Evolutionary conservation across 371 early-diverging fungal species (phyloP).

Genomic region (Haplosporangium sp.): DNA sequence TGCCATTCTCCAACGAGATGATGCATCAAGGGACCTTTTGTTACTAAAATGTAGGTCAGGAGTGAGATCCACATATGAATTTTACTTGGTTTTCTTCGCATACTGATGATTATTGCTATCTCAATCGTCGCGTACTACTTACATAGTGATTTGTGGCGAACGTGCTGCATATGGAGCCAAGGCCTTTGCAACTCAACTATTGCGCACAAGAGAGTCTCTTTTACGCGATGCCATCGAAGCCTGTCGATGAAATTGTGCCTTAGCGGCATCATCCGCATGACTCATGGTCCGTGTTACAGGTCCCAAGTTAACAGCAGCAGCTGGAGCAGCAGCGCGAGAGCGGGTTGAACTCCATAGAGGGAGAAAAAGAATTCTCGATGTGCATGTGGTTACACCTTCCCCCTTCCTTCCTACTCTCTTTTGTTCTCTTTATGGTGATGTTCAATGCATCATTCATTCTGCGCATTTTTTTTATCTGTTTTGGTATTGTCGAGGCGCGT

Average conservation of each 20-base stretch:
- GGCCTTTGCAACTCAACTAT: conserved; percentile 41
- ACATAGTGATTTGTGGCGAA: conserved; percentile 49
- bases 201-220: conserved; percentile 37
- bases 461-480: no score
- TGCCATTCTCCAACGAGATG: conserved; percentile 18
- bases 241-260: conserved; percentile 5
- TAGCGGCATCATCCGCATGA: no score
- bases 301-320: no score
- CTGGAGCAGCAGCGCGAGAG: no score
- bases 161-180: conserved; percentile 50
- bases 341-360: no score
- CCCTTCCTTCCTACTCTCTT: no score
- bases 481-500: no score
- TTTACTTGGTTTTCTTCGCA: neutral
- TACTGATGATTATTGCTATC: neutral
- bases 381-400: no score
- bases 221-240: conserved; percentile 42
- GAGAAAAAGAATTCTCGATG: no score
- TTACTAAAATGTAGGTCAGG: conserved; percentile 32
- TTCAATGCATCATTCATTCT: no score
- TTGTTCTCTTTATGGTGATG: conserved; percentile 13
- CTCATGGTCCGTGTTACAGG: no score
- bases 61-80: neutral
- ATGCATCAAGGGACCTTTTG: conserved; percentile 38
- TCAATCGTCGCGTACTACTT: neutral